phyloP scores from a whole-genome alignment of 2,329 filamentous ascomycete species.

The Trichoderma guizhouense region DNA sequence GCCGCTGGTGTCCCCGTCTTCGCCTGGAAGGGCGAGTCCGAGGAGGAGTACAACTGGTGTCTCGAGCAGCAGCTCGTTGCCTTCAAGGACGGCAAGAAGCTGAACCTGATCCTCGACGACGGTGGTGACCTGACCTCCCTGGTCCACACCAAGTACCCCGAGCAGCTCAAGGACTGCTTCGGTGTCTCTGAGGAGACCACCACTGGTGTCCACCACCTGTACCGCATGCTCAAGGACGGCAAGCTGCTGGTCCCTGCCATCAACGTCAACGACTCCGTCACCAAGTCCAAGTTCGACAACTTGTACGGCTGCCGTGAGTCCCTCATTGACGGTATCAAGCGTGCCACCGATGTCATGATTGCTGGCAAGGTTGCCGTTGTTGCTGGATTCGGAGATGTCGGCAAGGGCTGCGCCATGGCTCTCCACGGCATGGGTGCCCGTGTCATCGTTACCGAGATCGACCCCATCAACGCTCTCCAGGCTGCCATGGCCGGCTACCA shows the following conservation, averaged over 20 bases:
- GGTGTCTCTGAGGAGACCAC: constrained; percentile 99
- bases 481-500: constrained; percentile 96
- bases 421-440: constrained; percentile 96
- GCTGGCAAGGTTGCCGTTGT: constrained; percentile 98
- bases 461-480: constrained; percentile 99
- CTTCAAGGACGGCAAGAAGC: constrained; percentile 94
- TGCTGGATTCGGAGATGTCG: constrained; percentile 97
- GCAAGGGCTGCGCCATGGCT: constrained; percentile 96
- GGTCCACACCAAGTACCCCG: constrained; percentile 97
- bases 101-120: constrained; percentile 99
- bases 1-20: constrained; percentile 86
- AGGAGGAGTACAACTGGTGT: constrained; percentile 99
- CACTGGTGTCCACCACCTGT: constrained; percentile 98
- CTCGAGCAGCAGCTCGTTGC: constrained; percentile 94
- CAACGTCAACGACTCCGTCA: constrained; percentile 99
- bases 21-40: constrained; percentile 83
- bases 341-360: constrained; percentile 99
- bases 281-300: constrained; percentile 99
- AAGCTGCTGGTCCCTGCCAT: constrained; percentile 89
- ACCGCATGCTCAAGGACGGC: constrained; percentile 92
- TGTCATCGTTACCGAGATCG: constrained; percentile 93
- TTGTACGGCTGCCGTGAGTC: constrained; percentile 99
- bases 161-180: constrained; percentile 97
- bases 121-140: constrained; percentile 95
- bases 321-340: constrained; percentile 99